Evolutionary conservation across 1,284 basidiomycete species (phyloP), one percentile per base, ranked within the genome.

Genomic region (Neolentinus lepideus): DNA sequence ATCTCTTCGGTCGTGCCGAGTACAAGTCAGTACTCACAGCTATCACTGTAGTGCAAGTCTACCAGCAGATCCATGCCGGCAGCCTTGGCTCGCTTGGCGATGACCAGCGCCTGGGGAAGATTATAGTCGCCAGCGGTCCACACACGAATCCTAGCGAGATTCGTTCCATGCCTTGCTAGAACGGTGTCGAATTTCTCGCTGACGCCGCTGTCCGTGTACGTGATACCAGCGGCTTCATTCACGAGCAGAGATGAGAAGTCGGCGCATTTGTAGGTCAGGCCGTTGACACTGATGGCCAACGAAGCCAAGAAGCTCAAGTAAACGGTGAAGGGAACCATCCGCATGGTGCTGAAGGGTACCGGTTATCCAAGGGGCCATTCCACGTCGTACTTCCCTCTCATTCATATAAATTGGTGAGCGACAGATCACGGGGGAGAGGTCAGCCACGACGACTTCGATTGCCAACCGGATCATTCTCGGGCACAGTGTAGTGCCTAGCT

Each of bases 31-130:
- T 31, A 61, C 73, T 56, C 62, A 81, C 80, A 84, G 2, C 79
- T 84, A 62, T 85, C 83, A 62, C 81, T 83, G 64, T 78, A 84
- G 62, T 86, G 83, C 51, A 85, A 62, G 60, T 85, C 81, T 8
- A 86, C 69, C 35, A 78, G 65, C 10, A 86, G 64, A n/a, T 71
- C 71, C 79, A 85, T 76, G 19, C 82, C 80, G 19, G 78, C 79
- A 14, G 76, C 78, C 55, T 73, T 75, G 36, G 80, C 77, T 14
- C 83, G 71, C 65, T 80, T 82, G 2, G 77, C 83, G 47, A 84
- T 66, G 0, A 71, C 69, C n/a, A 86, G 69, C 0, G 73, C 81
- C 61, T 83, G 83, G 47, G 64, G 69, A 54, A 82, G 66, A 60
- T 76, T 77, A 62, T 85, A 86, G 29, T 78, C 67, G 1, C 76